A percentile compares a stretch with the other conserved stretches of the same genome.
These are phyloP conservation scores for Colletotrichum phormii DNA, from an alignment of 2,329 filamentous ascomycete genomes.

Conservation along the genomic window DNA sequence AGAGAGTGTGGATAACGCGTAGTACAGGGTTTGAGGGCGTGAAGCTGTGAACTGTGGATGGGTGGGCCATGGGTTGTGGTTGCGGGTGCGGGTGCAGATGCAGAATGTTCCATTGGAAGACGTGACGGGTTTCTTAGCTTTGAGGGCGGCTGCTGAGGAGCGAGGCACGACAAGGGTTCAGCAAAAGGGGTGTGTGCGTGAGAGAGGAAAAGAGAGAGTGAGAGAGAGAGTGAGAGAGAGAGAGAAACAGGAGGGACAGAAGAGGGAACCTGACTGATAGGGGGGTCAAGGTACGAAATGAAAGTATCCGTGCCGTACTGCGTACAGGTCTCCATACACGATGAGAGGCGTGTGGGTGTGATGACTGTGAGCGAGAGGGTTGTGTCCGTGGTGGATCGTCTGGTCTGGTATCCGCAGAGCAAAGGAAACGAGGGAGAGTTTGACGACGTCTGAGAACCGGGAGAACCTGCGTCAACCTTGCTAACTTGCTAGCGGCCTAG, in stretches of 20 bases:
- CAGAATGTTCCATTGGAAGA: not conserved
- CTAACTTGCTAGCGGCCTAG: not conserved
- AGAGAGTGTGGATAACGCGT: not conserved
- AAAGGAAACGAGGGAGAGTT: slow-evolving; percentile 25
- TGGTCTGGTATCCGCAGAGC: slow-evolving; percentile 25
- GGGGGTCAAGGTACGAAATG: slow-evolving; percentile 7
- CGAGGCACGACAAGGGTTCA: not conserved
- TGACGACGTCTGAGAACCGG: slow-evolving; percentile 30
- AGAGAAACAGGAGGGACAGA: slow-evolving; percentile 1
- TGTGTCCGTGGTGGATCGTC: slow-evolving; percentile 36
- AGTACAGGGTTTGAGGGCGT: not conserved
- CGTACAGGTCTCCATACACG: not conserved
- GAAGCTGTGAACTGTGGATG: not conserved
- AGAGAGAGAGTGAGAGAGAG: slow-evolving; percentile 13
- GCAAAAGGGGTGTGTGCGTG: slow-evolving; percentile 5
- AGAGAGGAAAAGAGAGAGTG: not conserved
- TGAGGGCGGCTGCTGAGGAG: slow-evolving; percentile 10
- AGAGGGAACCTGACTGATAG: not conserved
- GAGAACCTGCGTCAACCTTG: slow-evolving; percentile 17
- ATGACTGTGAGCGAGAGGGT: slow-evolving; percentile 22
- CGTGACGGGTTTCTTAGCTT: not conserved
- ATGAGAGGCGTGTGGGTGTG: not conserved
- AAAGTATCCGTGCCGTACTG: too few species aligned
- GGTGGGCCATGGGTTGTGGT: not conserved
- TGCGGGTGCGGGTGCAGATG: not conserved